Base-by-base conservation (phyloP, 257 asterid genomes). In the Salvia miltiorrhiza region DNA sequence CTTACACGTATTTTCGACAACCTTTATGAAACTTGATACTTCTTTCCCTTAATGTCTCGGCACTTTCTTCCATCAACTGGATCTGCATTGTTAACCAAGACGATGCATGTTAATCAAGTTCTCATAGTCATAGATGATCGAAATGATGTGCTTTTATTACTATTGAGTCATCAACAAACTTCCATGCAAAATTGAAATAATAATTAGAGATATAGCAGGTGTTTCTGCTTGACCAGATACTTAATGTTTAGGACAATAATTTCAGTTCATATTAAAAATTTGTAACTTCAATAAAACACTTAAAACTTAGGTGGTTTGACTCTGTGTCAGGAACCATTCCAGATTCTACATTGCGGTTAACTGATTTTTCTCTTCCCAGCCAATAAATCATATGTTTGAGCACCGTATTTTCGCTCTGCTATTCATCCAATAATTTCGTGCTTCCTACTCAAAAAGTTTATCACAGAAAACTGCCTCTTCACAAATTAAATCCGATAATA, bases 1-100 rank as follows among this genome's bases (percentile, higher is more conserved):
- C 97, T 87, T 85, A 90, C 97, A 85, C 84, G 82, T 93, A 93
- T 78, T 90, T 93, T 72, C 94, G 90, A 75, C 92, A 87, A 69
- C 97, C 96, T 89, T 93, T 90, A 79, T 86, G 91, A 76, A 90
- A 90, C 84, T 91, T 93, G 62, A 88, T 77, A 60, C 97, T 83
- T 81, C 89, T 85, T 47, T 90, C 97, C 71, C 94, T 83, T 76
- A 93, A 58, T 60, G 75, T 79, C 72, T 93, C 99, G 19, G 95
- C 94, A 77, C 78, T 83, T 77, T 93, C 99, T 83, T 93, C 99
- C 95, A 90, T 73, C 78, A 84, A 73, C 62, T 90, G 99, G 81
- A 93, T 83, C 99, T 93, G 95, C 80, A 57, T 77, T 53, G 72
- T 60, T 77, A 82, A 76, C 62, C 45, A 80, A 62, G 67, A 72